A percentile compares a stretch with the other conserved stretches of the same genome.
Conservation (phyloP, 768 basidiomycete species). For the Neoboletus subvelutipes region DNA sequence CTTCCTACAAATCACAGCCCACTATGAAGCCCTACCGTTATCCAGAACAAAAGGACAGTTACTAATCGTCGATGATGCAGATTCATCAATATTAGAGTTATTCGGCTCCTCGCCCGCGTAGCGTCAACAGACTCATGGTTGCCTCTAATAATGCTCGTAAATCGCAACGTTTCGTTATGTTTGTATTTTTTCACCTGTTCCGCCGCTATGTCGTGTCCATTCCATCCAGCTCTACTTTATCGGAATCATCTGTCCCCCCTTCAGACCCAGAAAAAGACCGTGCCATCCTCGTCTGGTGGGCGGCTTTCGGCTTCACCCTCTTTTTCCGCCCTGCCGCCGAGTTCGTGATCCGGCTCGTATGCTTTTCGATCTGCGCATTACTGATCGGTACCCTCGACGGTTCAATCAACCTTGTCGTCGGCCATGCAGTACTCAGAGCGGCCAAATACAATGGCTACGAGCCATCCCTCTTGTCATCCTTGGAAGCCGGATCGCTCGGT, state of each 20-base stretch:
- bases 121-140: neutral
- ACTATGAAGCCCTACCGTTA: neutral
- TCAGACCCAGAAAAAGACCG: constrained; percentile 5
- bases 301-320: constrained; percentile 10
- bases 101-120: neutral
- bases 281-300: constrained; percentile 11
- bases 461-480: constrained; percentile 1
- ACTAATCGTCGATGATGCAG: too few relatives aligned
- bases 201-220: neutral
- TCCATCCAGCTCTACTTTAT: neutral
- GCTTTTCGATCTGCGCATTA: constrained; percentile 3
- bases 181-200: constrained; percentile 10
- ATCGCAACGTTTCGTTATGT: constrained; percentile 7
- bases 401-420: constrained; percentile 11
- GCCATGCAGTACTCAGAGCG: constrained; percentile 13
- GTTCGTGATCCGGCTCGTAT: constrained; percentile 8
- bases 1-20: neutral
- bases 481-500: constrained; percentile 15
- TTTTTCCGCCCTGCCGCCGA: constrained; percentile 10
- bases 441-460: constrained; percentile 13
- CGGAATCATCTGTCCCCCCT: neutral
- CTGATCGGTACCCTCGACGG: constrained; percentile 8
- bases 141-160: neutral
- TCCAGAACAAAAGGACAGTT: neutral
- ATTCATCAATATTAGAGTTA: neutral